Base-by-base conservation (phyloP, 2,329 filamentous ascomycete species). In the Beauveria pseudobassiana region DNA sequence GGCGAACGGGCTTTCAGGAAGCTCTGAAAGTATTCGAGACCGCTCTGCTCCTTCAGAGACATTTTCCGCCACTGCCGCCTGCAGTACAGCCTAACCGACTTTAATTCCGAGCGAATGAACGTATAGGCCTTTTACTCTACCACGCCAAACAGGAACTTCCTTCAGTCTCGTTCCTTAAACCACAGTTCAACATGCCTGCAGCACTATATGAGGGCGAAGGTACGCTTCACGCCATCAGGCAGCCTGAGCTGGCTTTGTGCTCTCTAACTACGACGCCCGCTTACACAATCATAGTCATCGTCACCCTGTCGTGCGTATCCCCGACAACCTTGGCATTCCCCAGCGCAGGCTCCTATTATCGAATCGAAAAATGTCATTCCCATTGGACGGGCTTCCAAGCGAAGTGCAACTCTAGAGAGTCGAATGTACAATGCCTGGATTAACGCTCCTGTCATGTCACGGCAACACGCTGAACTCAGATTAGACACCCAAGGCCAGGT, bases 381-480 rank as follows among this genome's bases (percentile, higher is more conserved):
- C 14, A 75, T 82, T 63, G 80, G 80, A 43, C 73, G 79, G 28
- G 76, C 77, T 42, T 80, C 78, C 65, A 79, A 75, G 67, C 68
- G 75, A 62, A 70, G 74, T 66, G 22, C 65, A 55, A 59, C 52
- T 3, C 68, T 74, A 9, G 66, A 65, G 70, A 77, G 66, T 69
- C 73, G 63, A 43, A 64, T 67, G 5, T 72, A 81, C 65, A 91
- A 91, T 71, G 84, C 79, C 18, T 90, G 80, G 79, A 88, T 90
- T 63, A 83, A 90, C 65, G 88, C 84, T 62, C 84, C 87, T 0
- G 87, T 91, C 42, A 87, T 91, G 78, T 90, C 87, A 26, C 80
- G 88, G 50, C 71, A 83, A 12, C 88, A 91, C 73, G 89, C 88
- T 18, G 73, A 81, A 49, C 68, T 87, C 5, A 65, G 69, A 18